Conservation (phyloP, 306 rosid genomes). For the Prunus mume region DNA sequence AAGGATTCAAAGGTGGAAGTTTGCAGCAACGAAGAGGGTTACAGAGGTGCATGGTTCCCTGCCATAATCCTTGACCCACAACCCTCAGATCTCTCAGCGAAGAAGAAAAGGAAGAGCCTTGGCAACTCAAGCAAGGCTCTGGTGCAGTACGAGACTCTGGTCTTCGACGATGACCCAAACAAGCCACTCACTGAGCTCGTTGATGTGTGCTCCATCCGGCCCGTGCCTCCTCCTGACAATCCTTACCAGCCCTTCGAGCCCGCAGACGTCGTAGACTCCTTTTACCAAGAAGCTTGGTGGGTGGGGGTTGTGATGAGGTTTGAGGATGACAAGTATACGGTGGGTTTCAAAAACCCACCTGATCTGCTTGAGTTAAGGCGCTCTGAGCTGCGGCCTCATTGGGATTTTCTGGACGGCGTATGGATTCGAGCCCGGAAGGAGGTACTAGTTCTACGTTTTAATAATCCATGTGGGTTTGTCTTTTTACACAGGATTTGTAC, state of each 20-base stretch:
- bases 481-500: not conserved
- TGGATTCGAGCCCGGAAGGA: constrained; percentile 12
- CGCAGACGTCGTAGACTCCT: constrained; percentile 18
- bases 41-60: not conserved
- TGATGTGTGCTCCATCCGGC: not conserved
- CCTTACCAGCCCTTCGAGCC: not conserved
- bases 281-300: constrained; percentile 13
- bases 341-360: constrained; percentile 21
- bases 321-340: not conserved
- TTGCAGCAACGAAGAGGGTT: not conserved
- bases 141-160: constrained; percentile 6
- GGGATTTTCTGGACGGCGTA: constrained; percentile 6
- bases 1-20: constrained; percentile 4
- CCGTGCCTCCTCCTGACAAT: constrained; percentile 8
- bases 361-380: constrained; percentile 12
- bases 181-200: not conserved
- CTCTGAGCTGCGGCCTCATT: constrained; percentile 4
- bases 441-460: constrained; percentile 3
- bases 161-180: not conserved
- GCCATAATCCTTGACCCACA: not conserved
- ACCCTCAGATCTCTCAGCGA: not conserved
- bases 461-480: not conserved
- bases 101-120: not conserved
- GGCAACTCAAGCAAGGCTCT: not conserved
- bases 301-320: constrained; percentile 12